Evolutionary conservation across 1,139 yeast genomes (phyloP), one percentile per base, ranked within the genome.

Genomic region (Kurtzmaniella quercitrusa): DNA sequence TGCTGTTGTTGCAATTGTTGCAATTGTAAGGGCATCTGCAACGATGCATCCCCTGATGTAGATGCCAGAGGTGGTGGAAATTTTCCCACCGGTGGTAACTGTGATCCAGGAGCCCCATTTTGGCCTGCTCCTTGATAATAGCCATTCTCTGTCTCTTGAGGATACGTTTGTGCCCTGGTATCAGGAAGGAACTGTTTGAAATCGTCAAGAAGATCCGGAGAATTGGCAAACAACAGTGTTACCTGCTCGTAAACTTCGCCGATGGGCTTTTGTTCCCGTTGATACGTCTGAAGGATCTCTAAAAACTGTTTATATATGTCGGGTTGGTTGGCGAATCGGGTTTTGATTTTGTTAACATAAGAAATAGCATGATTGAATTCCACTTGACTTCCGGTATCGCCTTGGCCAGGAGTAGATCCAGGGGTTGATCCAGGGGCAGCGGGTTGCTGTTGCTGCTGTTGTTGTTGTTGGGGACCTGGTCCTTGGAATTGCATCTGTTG

Each of bases 321-420:
- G 0, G 98, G 98, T 60, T 91, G 96, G 58, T 84, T 81, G 27
- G 96, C 87, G 64, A 90, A 93, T 48, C 98, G 79, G 43, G 93
- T 91, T 62, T 94, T 94, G 57, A 93, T 93, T 64, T 91, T 90
- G 69, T 93, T 93, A 46, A 93, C 99, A 59, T 93, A 93, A 51
- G 87, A 85, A 51, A 93, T 93, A 25, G 98, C 98, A 64, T 93
- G 98, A 60, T 93, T 91, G 70, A 93, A 91, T 66, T 93, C 98
- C 10, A 90, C 93, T 45, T 95, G 97, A 2, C 94, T 93, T 14
- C 89, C 85, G 59, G 62, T 55, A 41, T 57, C 65, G 21, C 58
- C 61, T 6, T 14, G 18, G 14, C 11, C 18, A 4, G 36, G 36
- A 5, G 11, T 5, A 14, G 18, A 12, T 14, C 18, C 11, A 14